Conservation (phyloP, 495 filamentous ascomycete species). For the Lasiosphaeriaceae sp. region DNA sequence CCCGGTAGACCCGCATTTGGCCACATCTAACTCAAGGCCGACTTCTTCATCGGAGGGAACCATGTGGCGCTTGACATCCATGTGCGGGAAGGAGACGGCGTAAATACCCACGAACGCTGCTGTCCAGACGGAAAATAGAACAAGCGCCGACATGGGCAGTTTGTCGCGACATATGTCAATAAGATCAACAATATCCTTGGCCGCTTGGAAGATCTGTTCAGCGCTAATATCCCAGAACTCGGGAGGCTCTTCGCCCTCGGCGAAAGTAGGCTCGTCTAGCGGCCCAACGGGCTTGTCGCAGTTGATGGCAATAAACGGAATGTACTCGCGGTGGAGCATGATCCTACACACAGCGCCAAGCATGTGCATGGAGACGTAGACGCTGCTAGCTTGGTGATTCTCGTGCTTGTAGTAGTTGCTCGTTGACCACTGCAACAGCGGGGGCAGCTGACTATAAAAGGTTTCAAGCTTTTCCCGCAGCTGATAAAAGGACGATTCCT, state of each 20-base stretch:
- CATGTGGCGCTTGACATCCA: slow-evolving; percentile 68
- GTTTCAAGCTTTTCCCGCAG: slow-evolving; percentile 57
- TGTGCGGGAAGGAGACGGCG: slow-evolving; percentile 68
- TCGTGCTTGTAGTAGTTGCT: slow-evolving; percentile 80
- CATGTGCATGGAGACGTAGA: slow-evolving; percentile 75
- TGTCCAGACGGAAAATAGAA: slow-evolving; percentile 78
- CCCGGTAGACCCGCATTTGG: slow-evolving; percentile 34
- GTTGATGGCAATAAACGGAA: slow-evolving; percentile 75
- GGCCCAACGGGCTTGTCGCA: slow-evolving; percentile 68
- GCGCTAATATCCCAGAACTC: slow-evolving; percentile 75
- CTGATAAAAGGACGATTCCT: slow-evolving; percentile 57
- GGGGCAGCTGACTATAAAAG: slow-evolving; percentile 66
- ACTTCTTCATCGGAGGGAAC: slow-evolving; percentile 21
- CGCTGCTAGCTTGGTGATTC: slow-evolving; percentile 66
- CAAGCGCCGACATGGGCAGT: slow-evolving; percentile 74
- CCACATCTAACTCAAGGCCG: slow-evolving; percentile 19
- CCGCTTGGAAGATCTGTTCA: slow-evolving; percentile 67
- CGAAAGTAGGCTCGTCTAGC: slow-evolving; percentile 65
- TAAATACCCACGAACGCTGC: slow-evolving; percentile 73
- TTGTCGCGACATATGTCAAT: slow-evolving; percentile 67
- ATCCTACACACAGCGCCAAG: slow-evolving; percentile 73
- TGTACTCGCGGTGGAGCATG: slow-evolving; percentile 74
- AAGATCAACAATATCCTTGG: slow-evolving; percentile 71
- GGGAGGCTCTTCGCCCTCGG: slow-evolving; percentile 41
- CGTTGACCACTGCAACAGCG: slow-evolving; percentile 64